These are phyloP conservation scores for Ramaria rubella DNA, from an alignment of 768 basidiomycete genomes.

Conservation along the genomic window DNA sequence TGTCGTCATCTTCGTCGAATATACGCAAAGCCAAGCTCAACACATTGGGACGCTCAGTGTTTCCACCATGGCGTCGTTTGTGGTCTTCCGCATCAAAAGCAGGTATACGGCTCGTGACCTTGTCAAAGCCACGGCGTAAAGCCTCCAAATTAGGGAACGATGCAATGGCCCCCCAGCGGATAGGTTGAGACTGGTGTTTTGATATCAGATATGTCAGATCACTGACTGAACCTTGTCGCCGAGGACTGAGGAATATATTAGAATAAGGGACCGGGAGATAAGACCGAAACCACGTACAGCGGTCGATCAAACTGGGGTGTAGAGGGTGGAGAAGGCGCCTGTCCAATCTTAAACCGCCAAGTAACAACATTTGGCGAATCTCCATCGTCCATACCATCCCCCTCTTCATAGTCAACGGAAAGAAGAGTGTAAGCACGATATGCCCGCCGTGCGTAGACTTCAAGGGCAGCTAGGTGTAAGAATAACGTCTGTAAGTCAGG, in stretches of 20 bases:
- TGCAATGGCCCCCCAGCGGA: slow-evolving; percentile 86
- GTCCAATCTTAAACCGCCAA: slow-evolving; percentile 95
- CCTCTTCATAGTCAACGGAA: slow-evolving; percentile 92
- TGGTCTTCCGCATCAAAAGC: slow-evolving; percentile 66
- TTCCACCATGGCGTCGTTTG: slow-evolving; percentile 64
- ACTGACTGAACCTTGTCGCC: slow-evolving; percentile 87
- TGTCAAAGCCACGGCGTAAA: slow-evolving; percentile 66
- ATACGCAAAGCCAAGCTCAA: slow-evolving; percentile 90
- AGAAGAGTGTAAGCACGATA: slow-evolving; percentile 91
- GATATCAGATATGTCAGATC: slow-evolving; percentile 91
- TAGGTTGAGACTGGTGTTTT: slow-evolving; percentile 79
- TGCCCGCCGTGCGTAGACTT: slow-evolving; percentile 92
- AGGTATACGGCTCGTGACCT: slow-evolving; percentile 68
- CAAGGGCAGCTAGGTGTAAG: slow-evolving; percentile 65
- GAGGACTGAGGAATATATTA: slow-evolving; percentile 17
- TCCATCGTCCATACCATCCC: slow-evolving; percentile 76
- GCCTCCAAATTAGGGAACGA: slow-evolving; percentile 75
- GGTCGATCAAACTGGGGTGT: slow-evolving; percentile 57
- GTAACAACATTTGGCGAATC: slow-evolving; percentile 75
- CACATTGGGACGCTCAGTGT: slow-evolving; percentile 80
- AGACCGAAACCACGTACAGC: neutral
- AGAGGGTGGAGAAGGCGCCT: slow-evolving; percentile 77
- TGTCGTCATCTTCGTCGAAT: slow-evolving; percentile 74
- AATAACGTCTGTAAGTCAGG: neutral
- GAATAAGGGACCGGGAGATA: neutral